A percentile compares a stretch with the other conserved stretches of the same genome.
phyloP scores from a whole-genome alignment of 495 filamentous ascomycete genomes.

The Clavariopsis aquatica region DNA sequence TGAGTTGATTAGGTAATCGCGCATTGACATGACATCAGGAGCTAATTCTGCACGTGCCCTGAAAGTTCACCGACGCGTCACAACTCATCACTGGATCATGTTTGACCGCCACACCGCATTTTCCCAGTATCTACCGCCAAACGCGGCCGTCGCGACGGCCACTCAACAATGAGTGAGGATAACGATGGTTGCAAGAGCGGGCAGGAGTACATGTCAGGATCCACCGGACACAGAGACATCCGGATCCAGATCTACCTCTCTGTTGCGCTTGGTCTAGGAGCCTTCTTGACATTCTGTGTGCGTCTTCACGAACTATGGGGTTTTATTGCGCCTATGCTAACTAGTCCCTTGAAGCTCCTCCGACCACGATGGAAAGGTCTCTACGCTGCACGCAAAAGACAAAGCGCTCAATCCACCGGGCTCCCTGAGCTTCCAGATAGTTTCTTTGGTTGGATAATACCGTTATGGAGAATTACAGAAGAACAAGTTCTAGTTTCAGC shows the following conservation, averaged over 20 bases:
- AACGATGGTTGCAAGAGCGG: constrained; percentile 3
- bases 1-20: not conserved
- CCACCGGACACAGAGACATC: constrained; percentile 53
- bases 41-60: not conserved
- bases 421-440: constrained; percentile 82
- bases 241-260: constrained; percentile 63
- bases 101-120: not conserved
- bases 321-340: constrained; percentile 2
- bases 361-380: constrained; percentile 90
- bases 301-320: constrained; percentile 28
- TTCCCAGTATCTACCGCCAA: not conserved
- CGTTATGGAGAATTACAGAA: constrained; percentile 83
- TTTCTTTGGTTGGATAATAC: constrained; percentile 92
- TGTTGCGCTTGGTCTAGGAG: constrained; percentile 55
- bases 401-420: constrained; percentile 64
- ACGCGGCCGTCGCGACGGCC: not conserved
- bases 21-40: not conserved
- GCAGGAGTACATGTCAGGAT: constrained; percentile 31
- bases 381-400: constrained; percentile 84
- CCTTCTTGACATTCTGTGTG: constrained; percentile 68
- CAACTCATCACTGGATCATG: constrained; percentile 18
- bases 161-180: not conserved
- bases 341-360: constrained; percentile 57
- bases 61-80: too few species aligned
- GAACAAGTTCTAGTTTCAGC: constrained; percentile 87